phyloP scores from a whole-genome alignment of 371 early-diverging fungal species.

The Rhizopus sp. region DNA sequence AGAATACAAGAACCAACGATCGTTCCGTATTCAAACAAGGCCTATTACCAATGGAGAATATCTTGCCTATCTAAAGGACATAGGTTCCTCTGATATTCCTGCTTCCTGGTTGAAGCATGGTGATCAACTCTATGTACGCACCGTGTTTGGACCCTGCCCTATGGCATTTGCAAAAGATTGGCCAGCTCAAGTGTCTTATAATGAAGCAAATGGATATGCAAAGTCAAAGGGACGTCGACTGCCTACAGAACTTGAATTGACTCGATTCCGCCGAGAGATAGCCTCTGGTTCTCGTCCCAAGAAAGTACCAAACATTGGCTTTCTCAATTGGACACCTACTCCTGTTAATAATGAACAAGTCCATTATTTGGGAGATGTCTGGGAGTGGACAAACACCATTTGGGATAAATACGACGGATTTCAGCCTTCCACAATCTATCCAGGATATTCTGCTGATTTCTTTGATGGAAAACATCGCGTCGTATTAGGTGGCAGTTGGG shows the following conservation, averaged over 20 bases:
- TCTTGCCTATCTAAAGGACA: conserved; percentile 50
- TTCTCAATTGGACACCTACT: conserved; percentile 65
- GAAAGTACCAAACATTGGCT: conserved; percentile 57
- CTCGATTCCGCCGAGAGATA: conserved; percentile 28
- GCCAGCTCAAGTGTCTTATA: conserved; percentile 77
- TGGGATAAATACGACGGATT: conserved; percentile 65
- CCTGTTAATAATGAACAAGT: conserved; percentile 39
- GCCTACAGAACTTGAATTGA: conserved; percentile 70
- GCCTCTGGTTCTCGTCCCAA: conserved; percentile 6
- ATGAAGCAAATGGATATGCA: conserved; percentile 73
- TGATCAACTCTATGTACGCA: conserved; percentile 52
- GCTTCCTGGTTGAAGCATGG: conserved; percentile 54
- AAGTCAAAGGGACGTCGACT: conserved; percentile 54
- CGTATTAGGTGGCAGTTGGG: conserved; percentile 86
- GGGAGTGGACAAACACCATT: conserved; percentile 84
- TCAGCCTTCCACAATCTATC: conserved; percentile 68
- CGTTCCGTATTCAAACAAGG: conserved; percentile 65
- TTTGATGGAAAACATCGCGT: conserved; percentile 87
- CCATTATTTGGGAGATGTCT: conserved; percentile 66
- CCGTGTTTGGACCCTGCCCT: conserved; percentile 67
- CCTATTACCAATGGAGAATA: conserved; percentile 87
- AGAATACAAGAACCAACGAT: conserved; percentile 17
- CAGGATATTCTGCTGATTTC: conserved; percentile 89
- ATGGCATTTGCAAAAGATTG: conserved; percentile 56
- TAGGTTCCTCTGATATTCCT: conserved; percentile 28